Evolutionary conservation across 106 monocot species (phyloP), one percentile per base, ranked within the genome.

Genomic region (Allium sativum): DNA sequence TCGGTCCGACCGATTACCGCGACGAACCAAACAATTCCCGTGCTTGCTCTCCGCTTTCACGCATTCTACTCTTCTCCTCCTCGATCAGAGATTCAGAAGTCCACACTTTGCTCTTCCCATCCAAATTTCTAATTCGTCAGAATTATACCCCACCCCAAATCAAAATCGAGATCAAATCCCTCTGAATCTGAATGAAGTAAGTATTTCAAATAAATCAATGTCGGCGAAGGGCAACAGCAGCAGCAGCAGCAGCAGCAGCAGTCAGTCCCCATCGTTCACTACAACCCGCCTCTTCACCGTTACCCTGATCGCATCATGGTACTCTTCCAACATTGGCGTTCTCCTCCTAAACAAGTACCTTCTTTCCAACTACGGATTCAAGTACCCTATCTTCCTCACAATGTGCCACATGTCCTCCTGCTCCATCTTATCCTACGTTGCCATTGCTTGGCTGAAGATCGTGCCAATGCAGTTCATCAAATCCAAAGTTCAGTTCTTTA

Each of bases 341-440:
- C 77, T 77, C 17, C 77, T 77, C 15, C 67, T 77, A 16, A 77
- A 77, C 77, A 77, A 77, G 67, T 77, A 77, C 67, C 55, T 77
- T 11, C 56, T 72, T 18, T 47, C 45, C 67, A 72, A 77, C 71
- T 77, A 77, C 59, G 77, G 77, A 16, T 77, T 77, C 77, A 72
- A 62, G 61, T 77, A 67, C 71, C 77, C 77, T 17, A 72, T 77
- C 59, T 77, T 77, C 77, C 72, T 77, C 61, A 77, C 77, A 18
- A 71, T 77, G 77, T 77, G 77, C 62, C 72, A 77, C 59, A 77
- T 77, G 77, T 55, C 48, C 21, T 71, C 77, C 47, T 77, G 77
- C 72, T 72, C 77, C 21, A 54, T 77, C 31, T 48, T 77, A 47
- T 72, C 71, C 71, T 77, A 77, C 71, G 67, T 62, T 46, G 61